Evolutionary conservation across 2,329 filamentous ascomycete species (phyloP), one percentile per base, ranked within the genome.

Genomic region (Phialophora verrucosa): DNA sequence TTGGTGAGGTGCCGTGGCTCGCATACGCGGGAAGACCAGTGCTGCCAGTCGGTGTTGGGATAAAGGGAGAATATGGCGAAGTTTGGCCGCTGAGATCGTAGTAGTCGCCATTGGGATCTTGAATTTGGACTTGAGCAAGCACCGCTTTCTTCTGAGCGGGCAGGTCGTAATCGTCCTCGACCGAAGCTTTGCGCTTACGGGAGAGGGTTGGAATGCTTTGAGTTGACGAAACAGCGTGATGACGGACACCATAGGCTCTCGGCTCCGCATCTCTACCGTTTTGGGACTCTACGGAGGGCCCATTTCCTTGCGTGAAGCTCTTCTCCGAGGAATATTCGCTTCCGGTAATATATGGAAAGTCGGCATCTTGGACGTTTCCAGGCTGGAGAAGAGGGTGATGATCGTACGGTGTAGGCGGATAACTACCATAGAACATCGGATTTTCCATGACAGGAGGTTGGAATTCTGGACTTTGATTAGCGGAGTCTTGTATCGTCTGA

Each of bases 81-180:
- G 72, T 70, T 8, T 77, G 77, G 14, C 82, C 82, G 69, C 84
- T 82, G 71, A 81, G 70, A 53, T 79, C 76, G 44, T 75, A 83
- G 73, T 87, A 88, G 56, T 81, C 80, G 71, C 86, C 87, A 53
- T 83, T 83, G 44, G 74, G 76, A 76, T 85, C 84, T 78, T 84
- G 78, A 27, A 72, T 62, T 12, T 67, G 70, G 35, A 73, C 73
- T 76, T 85, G 80, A 66, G 80, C 83, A 61, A 72, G 83, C 71
- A 79, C 77, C 23, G 72, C 74, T 56, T 81, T 78, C 74, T 86
- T 86, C 12, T 77, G 72, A 32, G 84, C 80, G n/a, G 82, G 81
- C 54, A 79, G 75, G 64, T 77, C 75, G 65, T 80, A 82, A 62
- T 81, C 81, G 2, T 83, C 80, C 58, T 84, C 81, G 17, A 78